Evolutionary conservation across 345 rosid species (phyloP).

Genomic region (Hibiscus mutabilis): DNA sequence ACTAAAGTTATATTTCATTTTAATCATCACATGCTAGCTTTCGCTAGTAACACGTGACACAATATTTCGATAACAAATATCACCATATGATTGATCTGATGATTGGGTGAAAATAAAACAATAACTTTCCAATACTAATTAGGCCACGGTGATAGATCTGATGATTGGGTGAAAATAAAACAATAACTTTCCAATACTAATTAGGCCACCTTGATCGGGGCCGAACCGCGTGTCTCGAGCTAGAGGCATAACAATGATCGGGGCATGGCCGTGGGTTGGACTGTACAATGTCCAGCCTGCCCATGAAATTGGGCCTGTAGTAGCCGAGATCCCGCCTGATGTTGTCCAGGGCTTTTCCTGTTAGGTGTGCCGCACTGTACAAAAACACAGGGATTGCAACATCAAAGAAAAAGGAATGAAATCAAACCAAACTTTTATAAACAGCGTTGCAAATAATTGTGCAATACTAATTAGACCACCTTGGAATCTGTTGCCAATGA

Average conservation of each 20-base stretch:
- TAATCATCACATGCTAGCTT: too few species aligned
- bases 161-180: too few species aligned
- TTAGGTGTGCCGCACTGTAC: slow-evolving; percentile 55
- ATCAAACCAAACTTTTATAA: neutral
- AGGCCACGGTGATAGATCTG: too few species aligned
- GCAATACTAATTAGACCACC: slow-evolving; percentile 22
- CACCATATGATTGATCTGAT: too few species aligned
- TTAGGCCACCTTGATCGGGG: too few species aligned
- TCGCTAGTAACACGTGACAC: too few species aligned
- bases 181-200: too few species aligned
- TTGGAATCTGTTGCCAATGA: slow-evolving; percentile 44
- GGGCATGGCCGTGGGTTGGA: slow-evolving; percentile 47
- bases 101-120: too few species aligned
- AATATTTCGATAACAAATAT: too few species aligned
- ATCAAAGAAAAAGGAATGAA: too few species aligned
- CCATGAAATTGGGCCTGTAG: slow-evolving; percentile 52
- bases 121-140: too few species aligned
- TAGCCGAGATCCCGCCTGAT: slow-evolving; percentile 54
- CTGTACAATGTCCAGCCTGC: slow-evolving; percentile 40
- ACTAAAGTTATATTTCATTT: too few species aligned
- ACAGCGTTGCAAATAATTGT: neutral
- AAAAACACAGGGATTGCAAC: slow-evolving; percentile 51
- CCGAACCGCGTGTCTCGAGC: slow-evolving; percentile 33
- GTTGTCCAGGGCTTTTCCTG: slow-evolving; percentile 43
- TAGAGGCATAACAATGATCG: slow-evolving; percentile 44